phyloP scores from a whole-genome alignment of 306 rosid species.

The Castanea mollissima region DNA sequence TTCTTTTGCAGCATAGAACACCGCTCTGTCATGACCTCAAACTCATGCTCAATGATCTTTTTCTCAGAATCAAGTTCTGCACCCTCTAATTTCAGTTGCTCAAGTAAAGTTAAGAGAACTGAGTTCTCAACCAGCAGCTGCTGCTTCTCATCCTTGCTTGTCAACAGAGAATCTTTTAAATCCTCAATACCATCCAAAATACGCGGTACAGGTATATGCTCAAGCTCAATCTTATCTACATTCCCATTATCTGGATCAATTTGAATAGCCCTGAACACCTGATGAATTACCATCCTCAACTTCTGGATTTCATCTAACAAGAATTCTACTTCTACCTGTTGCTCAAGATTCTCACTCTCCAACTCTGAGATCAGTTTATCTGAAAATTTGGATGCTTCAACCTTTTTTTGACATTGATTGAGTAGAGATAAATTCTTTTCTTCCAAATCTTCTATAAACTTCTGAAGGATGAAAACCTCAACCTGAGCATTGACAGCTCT shows the following conservation, averaged over 20 bases:
- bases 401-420: constrained; percentile 69
- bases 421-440: constrained; percentile 60
- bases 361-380: constrained; percentile 76
- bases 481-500: constrained; percentile 88
- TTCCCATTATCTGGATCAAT: constrained; percentile 37
- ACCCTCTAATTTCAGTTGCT: constrained; percentile 53
- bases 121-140: constrained; percentile 69
- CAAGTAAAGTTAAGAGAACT: constrained; percentile 63
- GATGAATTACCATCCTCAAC: constrained; percentile 55
- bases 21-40: constrained; percentile 38
- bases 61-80: constrained; percentile 48
- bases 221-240: constrained; percentile 44
- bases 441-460: constrained; percentile 88
- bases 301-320: constrained; percentile 78
- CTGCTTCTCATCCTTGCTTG: constrained; percentile 72
- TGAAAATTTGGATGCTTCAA: constrained; percentile 72
- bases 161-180: constrained; percentile 55
- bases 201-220: constrained; percentile 42
- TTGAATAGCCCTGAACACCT: constrained; percentile 70
- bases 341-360: constrained; percentile 94
- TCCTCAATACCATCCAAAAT: constrained; percentile 62
- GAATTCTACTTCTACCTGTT: constrained; percentile 81
- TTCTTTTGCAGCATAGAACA: constrained; percentile 50
- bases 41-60: constrained; percentile 47
- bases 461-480: constrained; percentile 92